Conservation (phyloP, 2,329 filamentous ascomycete genomes). For the Periconia macrospinosa region DNA sequence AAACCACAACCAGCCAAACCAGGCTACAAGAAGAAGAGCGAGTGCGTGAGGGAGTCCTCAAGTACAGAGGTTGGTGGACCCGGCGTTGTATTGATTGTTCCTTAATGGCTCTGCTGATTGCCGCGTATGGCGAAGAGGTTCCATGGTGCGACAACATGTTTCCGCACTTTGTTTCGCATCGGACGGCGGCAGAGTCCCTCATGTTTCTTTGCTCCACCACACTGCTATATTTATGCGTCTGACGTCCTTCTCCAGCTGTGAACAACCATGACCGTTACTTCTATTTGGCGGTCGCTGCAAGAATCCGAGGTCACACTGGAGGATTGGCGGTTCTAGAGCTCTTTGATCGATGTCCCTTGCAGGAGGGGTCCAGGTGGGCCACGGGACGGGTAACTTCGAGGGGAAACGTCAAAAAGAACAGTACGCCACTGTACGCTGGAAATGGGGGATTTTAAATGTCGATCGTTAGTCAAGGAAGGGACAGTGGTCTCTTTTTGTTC, state of each 20-base stretch:
- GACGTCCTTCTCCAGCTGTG: slow-evolving; percentile 10
- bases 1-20: slow-evolving; percentile 28
- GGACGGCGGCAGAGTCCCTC: slow-evolving; percentile 7
- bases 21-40: slow-evolving; percentile 7
- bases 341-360: slow-evolving; percentile 19
- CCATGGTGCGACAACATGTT: slow-evolving; percentile 38
- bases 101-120: slow-evolving; percentile 7
- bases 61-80: slow-evolving; percentile 21
- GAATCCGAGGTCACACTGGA: not conserved
- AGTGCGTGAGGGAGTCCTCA: slow-evolving; percentile 12
- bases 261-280: slow-evolving; percentile 24
- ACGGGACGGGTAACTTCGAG: slow-evolving; percentile 8
- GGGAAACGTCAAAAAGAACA: slow-evolving; percentile 4
- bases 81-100: slow-evolving; percentile 23
- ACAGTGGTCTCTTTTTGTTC: not conserved
- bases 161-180: slow-evolving; percentile 24
- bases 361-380: slow-evolving; percentile 8
- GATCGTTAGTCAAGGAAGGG: slow-evolving; percentile 24
- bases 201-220: slow-evolving; percentile 4
- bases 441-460: slow-evolving; percentile 13
- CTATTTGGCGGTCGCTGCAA: not conserved
- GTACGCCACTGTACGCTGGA: not conserved
- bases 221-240: slow-evolving; percentile 19
- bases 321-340: not conserved
- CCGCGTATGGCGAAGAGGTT: slow-evolving; percentile 17